These are phyloP conservation scores for Candida tunisiensis DNA, from an alignment of 1,139 yeast genomes.

Conservation along the genomic window DNA sequence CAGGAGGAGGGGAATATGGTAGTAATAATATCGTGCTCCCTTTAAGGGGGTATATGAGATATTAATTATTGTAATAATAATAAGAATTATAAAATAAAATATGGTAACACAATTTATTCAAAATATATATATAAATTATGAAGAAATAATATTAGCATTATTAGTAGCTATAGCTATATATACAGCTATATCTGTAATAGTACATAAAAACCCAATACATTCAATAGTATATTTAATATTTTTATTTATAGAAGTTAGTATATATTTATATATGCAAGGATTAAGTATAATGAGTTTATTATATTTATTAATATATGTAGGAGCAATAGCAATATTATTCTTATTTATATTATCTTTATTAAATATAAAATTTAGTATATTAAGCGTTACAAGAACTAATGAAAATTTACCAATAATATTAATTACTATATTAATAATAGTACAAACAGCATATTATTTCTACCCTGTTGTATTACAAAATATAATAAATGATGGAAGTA, in stretches of 20 bases:
- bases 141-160: slow-evolving; percentile 5
- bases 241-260: slow-evolving; percentile 12
- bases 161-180: slow-evolving; percentile 4
- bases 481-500: slow-evolving; percentile 2
- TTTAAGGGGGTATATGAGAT: slow-evolving; percentile 1
- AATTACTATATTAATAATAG: slow-evolving; percentile 4
- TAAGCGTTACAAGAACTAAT: slow-evolving; percentile 9
- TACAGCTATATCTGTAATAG: slow-evolving; percentile 4
- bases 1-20: too few species aligned
- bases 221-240: slow-evolving; percentile 11
- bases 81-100: slow-evolving; percentile 3
- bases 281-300: slow-evolving; percentile 14
- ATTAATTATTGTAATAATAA: not conserved
- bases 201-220: slow-evolving; percentile 4
- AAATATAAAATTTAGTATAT: slow-evolving; percentile 9
- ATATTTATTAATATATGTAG: slow-evolving; percentile 16
- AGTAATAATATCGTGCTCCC: slow-evolving; percentile 2
- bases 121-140: slow-evolving; percentile 4
- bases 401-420: slow-evolving; percentile 5
- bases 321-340: slow-evolving; percentile 17
- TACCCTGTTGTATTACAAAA: not conserved
- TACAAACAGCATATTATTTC: slow-evolving; percentile 3
- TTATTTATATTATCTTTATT: slow-evolving; percentile 18
- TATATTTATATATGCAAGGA: slow-evolving; percentile 12
- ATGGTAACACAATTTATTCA: slow-evolving; percentile 2